These are phyloP conservation scores for Wallacemonas rigidus DNA, from an alignment of 208 protist species.

Conservation along the genomic window DNA sequence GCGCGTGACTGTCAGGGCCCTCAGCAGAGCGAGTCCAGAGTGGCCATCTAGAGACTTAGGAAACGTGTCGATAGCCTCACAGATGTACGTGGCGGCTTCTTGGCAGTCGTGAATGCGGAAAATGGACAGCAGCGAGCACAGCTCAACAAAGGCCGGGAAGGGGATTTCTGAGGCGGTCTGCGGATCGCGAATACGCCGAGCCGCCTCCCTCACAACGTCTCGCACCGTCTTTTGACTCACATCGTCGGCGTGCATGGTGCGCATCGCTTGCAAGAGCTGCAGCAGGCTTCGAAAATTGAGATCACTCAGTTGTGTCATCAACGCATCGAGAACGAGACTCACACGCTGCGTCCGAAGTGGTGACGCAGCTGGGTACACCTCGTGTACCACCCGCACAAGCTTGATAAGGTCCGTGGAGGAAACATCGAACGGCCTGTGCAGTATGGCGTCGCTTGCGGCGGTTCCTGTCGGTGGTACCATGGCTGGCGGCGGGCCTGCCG, in stretches of 20 bases:
- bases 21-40: neutral
- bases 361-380: conserved; percentile 19
- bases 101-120: conserved; percentile 60
- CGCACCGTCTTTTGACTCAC: conserved; percentile 31
- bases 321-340: conserved; percentile 22
- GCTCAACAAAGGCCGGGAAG: conserved; percentile 41
- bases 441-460: neutral
- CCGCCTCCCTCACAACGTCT: conserved; percentile 26
- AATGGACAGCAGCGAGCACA: conserved; percentile 52
- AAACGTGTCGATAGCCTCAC: conserved; percentile 3
- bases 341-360: conserved; percentile 9
- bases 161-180: conserved; percentile 22
- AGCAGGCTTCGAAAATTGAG: conserved; percentile 40
- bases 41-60: conserved; percentile 2
- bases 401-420: conserved; percentile 35
- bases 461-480: neutral
- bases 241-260: conserved; percentile 37
- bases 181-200: conserved; percentile 17
- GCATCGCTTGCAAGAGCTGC: conserved; percentile 50
- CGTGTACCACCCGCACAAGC: conserved; percentile 44
- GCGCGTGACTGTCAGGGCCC: conserved; percentile 7
- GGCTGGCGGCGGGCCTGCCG: neutral
- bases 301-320: conserved; percentile 10
- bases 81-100: conserved; percentile 54
- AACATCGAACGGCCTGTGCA: conserved; percentile 19